A percentile compares a stretch with the other conserved stretches of the same genome.
These are phyloP conservation scores for Citrullus colocynthis DNA, from an alignment of 306 rosid species.

Conservation along the genomic window DNA sequence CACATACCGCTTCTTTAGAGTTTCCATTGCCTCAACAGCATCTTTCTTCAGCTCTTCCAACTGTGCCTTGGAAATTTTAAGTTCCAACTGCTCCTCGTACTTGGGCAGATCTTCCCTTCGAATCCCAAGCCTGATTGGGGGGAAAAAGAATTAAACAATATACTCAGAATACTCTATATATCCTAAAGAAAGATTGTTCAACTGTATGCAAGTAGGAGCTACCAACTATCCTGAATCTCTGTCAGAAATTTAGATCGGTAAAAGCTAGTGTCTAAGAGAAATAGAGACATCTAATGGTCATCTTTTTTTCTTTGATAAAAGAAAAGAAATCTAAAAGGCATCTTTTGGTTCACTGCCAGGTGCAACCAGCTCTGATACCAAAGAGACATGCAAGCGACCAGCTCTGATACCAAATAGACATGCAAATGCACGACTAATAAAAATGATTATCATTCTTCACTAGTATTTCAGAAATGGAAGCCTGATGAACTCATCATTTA, in stretches of 20 bases:
- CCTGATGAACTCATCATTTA: background rate
- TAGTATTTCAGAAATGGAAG: background rate
- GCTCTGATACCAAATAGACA: background rate
- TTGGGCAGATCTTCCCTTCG: conserved; percentile 61
- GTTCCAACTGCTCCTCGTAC: conserved; percentile 74
- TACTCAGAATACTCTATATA: background rate
- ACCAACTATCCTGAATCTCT: background rate
- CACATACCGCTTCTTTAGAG: conserved; percentile 76
- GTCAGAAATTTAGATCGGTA: background rate
- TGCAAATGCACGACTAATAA: background rate
- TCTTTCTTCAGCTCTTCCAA: conserved; percentile 79
- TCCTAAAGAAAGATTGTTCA: background rate
- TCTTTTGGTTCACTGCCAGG: background rate
- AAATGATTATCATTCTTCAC: background rate
- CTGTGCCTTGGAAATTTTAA: conserved; percentile 67
- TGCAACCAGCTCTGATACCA: background rate
- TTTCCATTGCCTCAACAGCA: conserved; percentile 77
- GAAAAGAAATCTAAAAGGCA: background rate
- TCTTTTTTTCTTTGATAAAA: background rate
- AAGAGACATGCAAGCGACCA: background rate
- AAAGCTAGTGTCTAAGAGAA: background rate
- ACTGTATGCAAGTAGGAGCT: background rate
- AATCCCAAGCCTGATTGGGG: conserved; percentile 49
- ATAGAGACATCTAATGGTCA: background rate
- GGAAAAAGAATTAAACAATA: background rate